Evolutionary conservation across 108 stramenopile species (phyloP), one percentile per base, ranked within the genome.

Genomic region (Thalassiosira profunda): DNA sequence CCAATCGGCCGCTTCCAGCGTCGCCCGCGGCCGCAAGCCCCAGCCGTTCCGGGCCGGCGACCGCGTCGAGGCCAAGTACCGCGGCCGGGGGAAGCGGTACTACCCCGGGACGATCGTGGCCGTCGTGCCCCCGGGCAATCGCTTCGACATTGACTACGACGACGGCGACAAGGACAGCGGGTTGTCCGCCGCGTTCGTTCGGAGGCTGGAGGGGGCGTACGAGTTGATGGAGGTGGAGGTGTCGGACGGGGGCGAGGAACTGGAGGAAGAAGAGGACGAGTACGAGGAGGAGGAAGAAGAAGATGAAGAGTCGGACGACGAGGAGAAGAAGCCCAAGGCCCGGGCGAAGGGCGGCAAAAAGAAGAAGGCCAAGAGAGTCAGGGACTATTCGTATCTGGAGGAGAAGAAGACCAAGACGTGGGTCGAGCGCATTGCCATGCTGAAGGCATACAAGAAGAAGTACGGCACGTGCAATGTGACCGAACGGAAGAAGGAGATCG

Each of bases 401-500:
- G 3, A 4, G 18, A 60, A 43, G 7, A 21, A 17, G 25, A 0
- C 25, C 1, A 6, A 53, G 8, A 51, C 58, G 4, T 70, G 68
- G 68, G 29, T 15, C 2, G 21, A 37, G 4, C 57, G 57, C 17
- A 37, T 70, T 14, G 34, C 11, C 35, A 26, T 59, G 30, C 58
- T 70, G 4, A 41, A n/a, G 47, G 68, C 44, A 1, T 31, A 59
- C 58, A 40, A 59, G 37, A 41, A 33, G 12, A 59, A 47, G 46
- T 70, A 70, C 36, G 56, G 57, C 3, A 58, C 68, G 1, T 49
- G 47, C 21, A 49, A 59, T 38, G 29, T 70, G 0, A 49, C 24
- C 45, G 31, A 25, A 9, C 56, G 56, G 28, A 34, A 42, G 1
- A 36, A 38, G 26, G 20, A 35, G 20, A 46, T 57, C 10, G 17